Evolutionary conservation across 2,329 filamentous ascomycete species (phyloP).

Genomic region (Fusarium vanettenii): DNA sequence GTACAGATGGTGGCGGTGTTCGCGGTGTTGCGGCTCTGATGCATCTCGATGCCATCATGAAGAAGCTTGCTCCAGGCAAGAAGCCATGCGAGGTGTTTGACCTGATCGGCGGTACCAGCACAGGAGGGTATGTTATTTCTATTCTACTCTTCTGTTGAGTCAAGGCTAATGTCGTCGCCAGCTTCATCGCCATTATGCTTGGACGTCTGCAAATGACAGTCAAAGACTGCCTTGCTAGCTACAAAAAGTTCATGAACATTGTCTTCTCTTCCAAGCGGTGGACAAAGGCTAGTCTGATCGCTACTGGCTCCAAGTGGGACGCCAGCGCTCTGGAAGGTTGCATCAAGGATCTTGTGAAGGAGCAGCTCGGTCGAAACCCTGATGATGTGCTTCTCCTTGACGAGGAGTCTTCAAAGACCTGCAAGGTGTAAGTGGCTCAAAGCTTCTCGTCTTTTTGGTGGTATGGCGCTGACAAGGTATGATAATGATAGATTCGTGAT

Average conservation of each 20-base stretch:
- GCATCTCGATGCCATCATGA: constrained; percentile 44
- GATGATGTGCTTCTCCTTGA: background rate
- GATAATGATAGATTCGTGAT: constrained; percentile 8
- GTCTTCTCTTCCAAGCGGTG: background rate
- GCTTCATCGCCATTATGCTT: constrained; percentile 55
- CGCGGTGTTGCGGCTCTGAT: constrained; percentile 43
- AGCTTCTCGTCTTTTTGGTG: background rate
- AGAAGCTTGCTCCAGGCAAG: constrained; percentile 16
- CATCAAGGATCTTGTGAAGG: background rate
- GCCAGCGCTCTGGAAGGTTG: background rate
- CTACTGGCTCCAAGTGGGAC: background rate
- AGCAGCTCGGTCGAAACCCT: background rate
- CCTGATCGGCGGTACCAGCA: constrained; percentile 47
- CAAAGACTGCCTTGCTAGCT: constrained; percentile 4
- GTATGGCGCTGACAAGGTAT: background rate
- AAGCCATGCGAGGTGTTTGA: constrained; percentile 46
- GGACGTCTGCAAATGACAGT: constrained; percentile 41
- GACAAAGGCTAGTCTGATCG: background rate
- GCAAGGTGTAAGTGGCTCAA: background rate
- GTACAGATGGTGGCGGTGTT: constrained; percentile 32
- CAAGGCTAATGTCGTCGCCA: background rate
- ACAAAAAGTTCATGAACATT: constrained; percentile 9
- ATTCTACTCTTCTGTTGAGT: background rate
- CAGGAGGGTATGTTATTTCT: constrained; percentile 39
- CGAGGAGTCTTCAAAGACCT: background rate